Base-by-base conservation (phyloP, 148 eudicot species). In the Vaccinium darrowii region DNA sequence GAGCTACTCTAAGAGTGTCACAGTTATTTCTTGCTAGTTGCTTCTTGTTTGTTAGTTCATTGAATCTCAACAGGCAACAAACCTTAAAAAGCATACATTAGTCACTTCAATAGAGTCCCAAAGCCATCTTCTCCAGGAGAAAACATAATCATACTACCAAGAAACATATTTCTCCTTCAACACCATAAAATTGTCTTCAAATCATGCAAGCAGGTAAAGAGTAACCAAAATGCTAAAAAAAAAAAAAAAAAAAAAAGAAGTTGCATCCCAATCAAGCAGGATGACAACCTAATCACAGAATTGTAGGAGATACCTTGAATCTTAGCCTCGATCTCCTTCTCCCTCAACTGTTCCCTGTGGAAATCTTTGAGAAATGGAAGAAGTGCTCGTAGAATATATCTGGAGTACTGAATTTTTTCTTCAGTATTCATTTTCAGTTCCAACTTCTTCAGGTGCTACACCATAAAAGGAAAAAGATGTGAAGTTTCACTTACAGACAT, bases 251-350 rank as follows among this genome's bases (percentile, higher is more conserved):
- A 47, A 13, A 72, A 3, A 33, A 21, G 11, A 27, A 11, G n/a
- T 3, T 58, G 52, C 39, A 76, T 85, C 71, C 73, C 58, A 75
- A 33, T 57, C n/a, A 72, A 36, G 8, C 21, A 6, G 13, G 56
- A 58, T 43, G 23, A 39, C 47, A 23, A 25, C 43, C 30, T 14
- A 51, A 53, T 11, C 27, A 10, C 56, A 80, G 19, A 83, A 80
- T 27, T 47, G 56, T 25, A 54, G 65, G 58, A 33, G 36, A 36
- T 82, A 89, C 90, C 91, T 89, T 84, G 88, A 74, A 91, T 83
- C 76, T 78, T 89, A 75, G 92, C 91, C 80, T 91, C 91, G 13
- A 86, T 33, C 82, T 82, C 88, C 84, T 84, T 87, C 77, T 91
- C 90, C 56, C 23, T 82, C 57, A 84, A 51, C 54, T 89, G 91